Conservation (phyloP, 1,284 basidiomycete species). For the Dichomitus squalens region DNA sequence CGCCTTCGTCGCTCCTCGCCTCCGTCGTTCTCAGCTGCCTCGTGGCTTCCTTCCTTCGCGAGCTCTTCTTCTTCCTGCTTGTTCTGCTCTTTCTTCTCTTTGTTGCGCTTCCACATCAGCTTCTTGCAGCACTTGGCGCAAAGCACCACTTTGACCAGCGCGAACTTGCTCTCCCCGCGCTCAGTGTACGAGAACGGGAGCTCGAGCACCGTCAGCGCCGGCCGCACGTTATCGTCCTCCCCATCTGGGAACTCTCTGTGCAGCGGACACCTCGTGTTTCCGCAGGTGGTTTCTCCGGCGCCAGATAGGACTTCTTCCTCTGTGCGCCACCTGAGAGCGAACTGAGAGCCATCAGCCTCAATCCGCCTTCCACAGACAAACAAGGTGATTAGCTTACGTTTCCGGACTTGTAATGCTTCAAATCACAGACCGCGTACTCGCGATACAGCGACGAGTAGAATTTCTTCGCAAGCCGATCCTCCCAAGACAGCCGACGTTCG, state of each 20-base stretch:
- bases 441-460: slow-evolving; percentile 88
- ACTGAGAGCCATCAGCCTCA: slow-evolving; percentile 41
- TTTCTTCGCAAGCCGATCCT: slow-evolving; percentile 81
- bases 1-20: not conserved
- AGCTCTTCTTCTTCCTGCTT: not conserved
- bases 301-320: slow-evolving; percentile 86
- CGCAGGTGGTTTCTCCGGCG: slow-evolving; percentile 85
- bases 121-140: slow-evolving; percentile 80
- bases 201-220: slow-evolving; percentile 70
- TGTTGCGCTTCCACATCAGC: slow-evolving; percentile 82
- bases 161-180: slow-evolving; percentile 71
- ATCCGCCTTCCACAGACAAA: too few species aligned
- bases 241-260: slow-evolving; percentile 44
- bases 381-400: slow-evolving; percentile 50
- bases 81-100: slow-evolving; percentile 51
- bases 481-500: slow-evolving; percentile 55
- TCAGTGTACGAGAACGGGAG: slow-evolving; percentile 89
- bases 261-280: slow-evolving; percentile 79
- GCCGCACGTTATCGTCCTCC: slow-evolving; percentile 32
- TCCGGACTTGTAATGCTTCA: slow-evolving; percentile 95
- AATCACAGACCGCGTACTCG: slow-evolving; percentile 89
- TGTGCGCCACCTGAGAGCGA: slow-evolving; percentile 90
- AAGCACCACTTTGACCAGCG: slow-evolving; percentile 87
- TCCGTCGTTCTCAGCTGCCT: not conserved
- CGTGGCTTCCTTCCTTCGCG: not conserved